Percentiles rank a stretch among this genome's conserved stretches.
These are phyloP conservation scores for Tulasnella sp. DNA, from an alignment of 768 basidiomycete species.

Conservation along the genomic window DNA sequence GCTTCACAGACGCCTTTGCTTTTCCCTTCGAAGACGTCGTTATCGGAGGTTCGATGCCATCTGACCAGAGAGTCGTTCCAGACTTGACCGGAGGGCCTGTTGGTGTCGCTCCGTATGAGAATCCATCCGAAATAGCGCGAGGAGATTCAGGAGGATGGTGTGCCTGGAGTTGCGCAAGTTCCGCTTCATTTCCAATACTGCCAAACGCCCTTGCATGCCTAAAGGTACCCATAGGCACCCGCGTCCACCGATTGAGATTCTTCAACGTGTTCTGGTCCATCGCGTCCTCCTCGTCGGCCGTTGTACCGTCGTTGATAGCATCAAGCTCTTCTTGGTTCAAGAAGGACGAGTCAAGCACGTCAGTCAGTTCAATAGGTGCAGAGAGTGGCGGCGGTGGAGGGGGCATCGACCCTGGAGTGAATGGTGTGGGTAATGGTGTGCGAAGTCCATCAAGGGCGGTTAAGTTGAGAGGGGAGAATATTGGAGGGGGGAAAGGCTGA, in stretches of 20 bases:
- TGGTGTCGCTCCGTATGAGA: conserved; percentile 17
- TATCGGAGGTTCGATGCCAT: not conserved
- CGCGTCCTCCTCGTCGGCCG: conserved; percentile 10
- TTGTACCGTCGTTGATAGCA: not conserved
- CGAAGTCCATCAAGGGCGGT: not conserved
- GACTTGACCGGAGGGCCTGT: not conserved
- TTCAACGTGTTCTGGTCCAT: not conserved
- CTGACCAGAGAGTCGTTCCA: conserved; percentile 11
- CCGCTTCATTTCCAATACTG: not conserved
- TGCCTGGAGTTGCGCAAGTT: not conserved
- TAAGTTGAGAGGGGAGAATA: not conserved
- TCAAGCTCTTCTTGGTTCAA: conserved; percentile 7
- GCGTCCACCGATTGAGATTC: conserved; percentile 19
- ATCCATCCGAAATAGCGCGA: conserved; percentile 12
- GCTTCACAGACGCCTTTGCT: not conserved
- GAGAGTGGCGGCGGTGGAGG: not conserved
- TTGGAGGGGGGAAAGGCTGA: conserved; percentile 1
- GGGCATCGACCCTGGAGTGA: not conserved
- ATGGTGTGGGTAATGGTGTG: not conserved
- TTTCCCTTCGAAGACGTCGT: not conserved
- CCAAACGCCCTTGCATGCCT: conserved; percentile 14
- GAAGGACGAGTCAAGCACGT: conserved; percentile 21
- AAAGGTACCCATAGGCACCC: conserved; percentile 22
- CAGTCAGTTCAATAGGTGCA: conserved; percentile 18
- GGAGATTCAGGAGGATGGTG: not conserved